Base-by-base conservation (phyloP, 257 asterid genomes). In the Solanum tacnaense region DNA sequence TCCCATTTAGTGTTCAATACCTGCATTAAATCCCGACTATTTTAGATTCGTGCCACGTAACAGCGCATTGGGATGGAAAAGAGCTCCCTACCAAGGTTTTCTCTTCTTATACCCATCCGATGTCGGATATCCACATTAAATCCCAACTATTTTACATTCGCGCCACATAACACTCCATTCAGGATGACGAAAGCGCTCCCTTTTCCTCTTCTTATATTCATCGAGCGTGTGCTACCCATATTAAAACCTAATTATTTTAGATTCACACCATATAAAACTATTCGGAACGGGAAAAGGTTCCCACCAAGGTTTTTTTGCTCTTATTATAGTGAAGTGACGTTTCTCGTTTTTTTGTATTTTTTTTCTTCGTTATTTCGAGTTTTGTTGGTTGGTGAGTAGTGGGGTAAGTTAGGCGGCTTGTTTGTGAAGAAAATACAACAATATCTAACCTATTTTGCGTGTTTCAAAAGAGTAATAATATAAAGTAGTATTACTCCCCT, bases 371-470 rank as follows among this genome's bases (percentile, higher is more conserved):
- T 41, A 6, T n/a, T 6, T 15, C 39, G 12, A 35, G 31, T 72
- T 27, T 29, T 67, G 6, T 46, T 44, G 84, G 81, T 86, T 86
- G 88, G 84, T 86, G 72, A 13, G 41, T 41, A 13, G 88, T 86
- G 84, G 87, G 88, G 88, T 49, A 36, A 35, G 84, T 72, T 86
- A 32, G 88, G 84, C 84, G 5, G 84, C 88, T 86, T 86, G 73
- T 32, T 21, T 9, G 44, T 23, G 72, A 86, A 86, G 88, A 78
- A 34, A 86, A 81, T 29, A 18, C 41, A 49, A 74, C 16, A 29
- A 46, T 62, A 46, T 79, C 67, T 44, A 35, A 3, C 38, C 38
- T 81, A 49, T 46, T 15, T 49, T 49, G 85, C 85, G 85, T 81
- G 70, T 81, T 81, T 81, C 70, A 81, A 46, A 81, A 46, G 85